These are phyloP conservation scores for Amanita inopinata DNA, from an alignment of 768 basidiomycete species.

Conservation along the genomic window DNA sequence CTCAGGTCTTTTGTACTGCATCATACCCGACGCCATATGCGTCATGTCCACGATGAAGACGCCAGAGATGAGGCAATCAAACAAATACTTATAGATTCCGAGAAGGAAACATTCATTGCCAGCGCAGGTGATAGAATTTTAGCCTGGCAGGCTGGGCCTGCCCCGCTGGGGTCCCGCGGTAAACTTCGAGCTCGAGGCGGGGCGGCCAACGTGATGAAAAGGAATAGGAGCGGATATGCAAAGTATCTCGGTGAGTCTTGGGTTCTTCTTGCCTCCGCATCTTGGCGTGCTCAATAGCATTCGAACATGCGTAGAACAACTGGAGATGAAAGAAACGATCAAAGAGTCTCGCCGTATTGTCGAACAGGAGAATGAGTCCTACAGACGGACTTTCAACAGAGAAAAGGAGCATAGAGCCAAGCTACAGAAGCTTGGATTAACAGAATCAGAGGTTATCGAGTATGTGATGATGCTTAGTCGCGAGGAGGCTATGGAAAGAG, in stretches of 20 bases:
- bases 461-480: constrained; percentile 80
- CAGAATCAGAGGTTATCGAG: constrained; percentile 66
- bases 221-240: constrained; percentile 21
- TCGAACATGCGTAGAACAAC: constrained; percentile 35
- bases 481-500: constrained; percentile 44
- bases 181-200: constrained; percentile 26
- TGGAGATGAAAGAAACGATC: constrained; percentile 55
- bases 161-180: constrained; percentile 19
- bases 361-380: constrained; percentile 35
- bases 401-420: constrained; percentile 49
- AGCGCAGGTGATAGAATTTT: constrained; percentile 52
- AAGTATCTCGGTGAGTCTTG: constrained; percentile 39
- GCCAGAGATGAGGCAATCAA: constrained; percentile 33
- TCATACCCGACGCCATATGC: constrained; percentile 14
- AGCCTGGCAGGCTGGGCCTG: constrained; percentile 56
- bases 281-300: constrained; percentile 6
- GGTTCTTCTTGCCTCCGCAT: constrained; percentile 3
- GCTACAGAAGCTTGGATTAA: constrained; percentile 57
- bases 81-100: constrained; percentile 46
- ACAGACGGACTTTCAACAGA: constrained; percentile 30
- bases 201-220: constrained; percentile 20
- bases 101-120: constrained; percentile 46
- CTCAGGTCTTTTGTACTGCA: constrained; percentile 48
- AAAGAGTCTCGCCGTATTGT: constrained; percentile 45
- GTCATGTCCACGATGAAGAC: constrained; percentile 2